Evolutionary conservation across 2,329 filamentous ascomycete species (phyloP).

Genomic region (Cordyceps pruinosa): DNA sequence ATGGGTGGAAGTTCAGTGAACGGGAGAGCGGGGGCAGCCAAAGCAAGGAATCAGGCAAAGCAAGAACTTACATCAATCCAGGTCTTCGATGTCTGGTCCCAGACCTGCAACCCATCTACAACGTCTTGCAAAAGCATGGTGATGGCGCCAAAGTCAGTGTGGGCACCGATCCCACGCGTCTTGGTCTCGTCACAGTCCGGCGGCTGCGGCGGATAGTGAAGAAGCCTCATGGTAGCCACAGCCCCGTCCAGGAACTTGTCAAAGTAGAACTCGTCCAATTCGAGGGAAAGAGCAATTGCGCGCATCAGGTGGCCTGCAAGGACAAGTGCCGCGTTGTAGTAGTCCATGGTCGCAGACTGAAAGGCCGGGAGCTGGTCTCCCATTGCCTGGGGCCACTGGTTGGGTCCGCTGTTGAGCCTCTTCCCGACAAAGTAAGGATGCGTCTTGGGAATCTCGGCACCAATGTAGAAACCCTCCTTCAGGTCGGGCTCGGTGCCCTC

Average conservation of each 20-base stretch:
- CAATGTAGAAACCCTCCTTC: conserved; percentile 34
- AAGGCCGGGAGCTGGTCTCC: conserved; percentile 31
- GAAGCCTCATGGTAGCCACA: conserved; percentile 29
- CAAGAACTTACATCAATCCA: conserved; percentile 40
- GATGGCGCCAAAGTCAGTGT: conserved; percentile 51
- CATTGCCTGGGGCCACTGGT: conserved; percentile 36
- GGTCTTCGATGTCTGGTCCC: conserved; percentile 33
- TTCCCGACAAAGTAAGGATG: conserved; percentile 32
- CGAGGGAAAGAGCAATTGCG: conserved; percentile 35
- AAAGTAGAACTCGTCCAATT: conserved; percentile 35
- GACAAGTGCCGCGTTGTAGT: conserved; percentile 31
- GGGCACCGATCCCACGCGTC: conserved; percentile 17
- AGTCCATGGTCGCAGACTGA: conserved; percentile 31
- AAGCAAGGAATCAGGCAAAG: no score
- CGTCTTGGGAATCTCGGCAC: conserved; percentile 31
- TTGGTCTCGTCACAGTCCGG: conserved; percentile 18
- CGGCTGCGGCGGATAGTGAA: conserved; percentile 42
- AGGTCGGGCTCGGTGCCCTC: conserved; percentile 37
- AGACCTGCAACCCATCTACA: conserved; percentile 44
- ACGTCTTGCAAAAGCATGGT: conserved; percentile 48
- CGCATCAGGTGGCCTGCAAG: conserved; percentile 35
- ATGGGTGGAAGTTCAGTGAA: no score
- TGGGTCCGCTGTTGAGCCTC: conserved; percentile 35
- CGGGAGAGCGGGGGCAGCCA: no score
- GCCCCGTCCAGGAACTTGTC: conserved; percentile 36